These are phyloP conservation scores for Lactarius sanguifluus DNA, from an alignment of 768 basidiomycete species.

Conservation along the genomic window DNA sequence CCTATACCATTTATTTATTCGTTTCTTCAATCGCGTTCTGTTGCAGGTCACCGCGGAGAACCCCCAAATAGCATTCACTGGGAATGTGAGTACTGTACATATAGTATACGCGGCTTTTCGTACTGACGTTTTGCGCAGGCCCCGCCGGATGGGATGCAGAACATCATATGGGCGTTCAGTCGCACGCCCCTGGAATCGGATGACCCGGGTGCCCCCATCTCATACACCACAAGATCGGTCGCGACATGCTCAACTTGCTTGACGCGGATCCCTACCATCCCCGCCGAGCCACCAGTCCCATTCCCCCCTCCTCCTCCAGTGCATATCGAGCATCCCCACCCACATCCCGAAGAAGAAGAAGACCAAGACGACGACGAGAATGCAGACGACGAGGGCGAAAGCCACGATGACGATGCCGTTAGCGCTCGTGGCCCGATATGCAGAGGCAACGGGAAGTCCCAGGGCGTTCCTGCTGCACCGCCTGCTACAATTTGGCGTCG, in stretches of 20 bases:
- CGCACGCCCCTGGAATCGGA: slow-evolving; percentile 47
- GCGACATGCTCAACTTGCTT: slow-evolving; percentile 49
- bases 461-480: slow-evolving; percentile 50
- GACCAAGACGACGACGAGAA: too few relatives aligned
- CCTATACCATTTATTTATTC: too few relatives aligned
- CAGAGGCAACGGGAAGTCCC: slow-evolving; percentile 44
- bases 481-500: slow-evolving; percentile 33
- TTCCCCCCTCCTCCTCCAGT: background rate
- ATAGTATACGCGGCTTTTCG: too few relatives aligned
- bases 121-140: slow-evolving; percentile 36
- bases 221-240: slow-evolving; percentile 50
- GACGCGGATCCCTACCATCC: slow-evolving; percentile 36
- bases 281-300: slow-evolving; percentile 13
- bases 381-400: background rate
- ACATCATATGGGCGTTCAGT: slow-evolving; percentile 63
- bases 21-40: background rate
- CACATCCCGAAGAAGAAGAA: background rate
- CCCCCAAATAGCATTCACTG: slow-evolving; percentile 22
- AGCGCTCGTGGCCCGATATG: slow-evolving; percentile 51
- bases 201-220: slow-evolving; percentile 43
- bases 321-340: background rate
- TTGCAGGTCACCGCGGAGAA: slow-evolving; percentile 4
- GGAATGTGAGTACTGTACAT: too few relatives aligned
- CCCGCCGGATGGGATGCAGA: slow-evolving; percentile 41
- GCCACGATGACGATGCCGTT: too few relatives aligned